phyloP scores from a whole-genome alignment of 1,284 basidiomycete species.

The Boletus mariae region DNA sequence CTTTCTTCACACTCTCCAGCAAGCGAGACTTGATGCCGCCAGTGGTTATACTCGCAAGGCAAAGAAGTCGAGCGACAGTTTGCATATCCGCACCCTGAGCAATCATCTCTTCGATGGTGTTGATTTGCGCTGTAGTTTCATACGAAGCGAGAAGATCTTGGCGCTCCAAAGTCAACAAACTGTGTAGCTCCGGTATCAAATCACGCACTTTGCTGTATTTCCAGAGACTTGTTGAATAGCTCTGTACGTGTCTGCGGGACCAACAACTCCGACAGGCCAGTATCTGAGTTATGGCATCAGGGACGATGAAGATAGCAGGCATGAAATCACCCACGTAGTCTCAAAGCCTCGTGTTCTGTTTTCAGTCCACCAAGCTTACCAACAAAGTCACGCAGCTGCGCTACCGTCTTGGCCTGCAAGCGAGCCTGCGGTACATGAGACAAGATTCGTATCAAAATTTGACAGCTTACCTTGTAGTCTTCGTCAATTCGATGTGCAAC shows the following conservation, averaged over 20 bases:
- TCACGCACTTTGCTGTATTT: slow-evolving; percentile 89
- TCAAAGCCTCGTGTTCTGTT: slow-evolving; percentile 84
- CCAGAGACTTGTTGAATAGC: slow-evolving; percentile 86
- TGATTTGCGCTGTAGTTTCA: slow-evolving; percentile 72
- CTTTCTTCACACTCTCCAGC: slow-evolving; percentile 87
- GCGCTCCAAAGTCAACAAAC: slow-evolving; percentile 10
- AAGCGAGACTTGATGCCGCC: slow-evolving; percentile 87
- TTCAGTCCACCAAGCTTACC: slow-evolving; percentile 91
- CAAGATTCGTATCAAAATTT: slow-evolving; percentile 18
- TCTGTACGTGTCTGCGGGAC: slow-evolving; percentile 84
- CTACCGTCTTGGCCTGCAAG: slow-evolving; percentile 85
- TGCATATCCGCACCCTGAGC: slow-evolving; percentile 80
- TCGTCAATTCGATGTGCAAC: slow-evolving; percentile 85
- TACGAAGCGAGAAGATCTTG: slow-evolving; percentile 89
- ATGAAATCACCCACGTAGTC: slow-evolving; percentile 66
- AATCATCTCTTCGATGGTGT: slow-evolving; percentile 83
- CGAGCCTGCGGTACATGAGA: slow-evolving; percentile 45
- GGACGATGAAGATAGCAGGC: slow-evolving; percentile 5
- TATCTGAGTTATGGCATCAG: slow-evolving; percentile 56
- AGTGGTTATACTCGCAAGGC: slow-evolving; percentile 79
- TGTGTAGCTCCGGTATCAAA: neutral
- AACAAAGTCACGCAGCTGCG: slow-evolving; percentile 93
- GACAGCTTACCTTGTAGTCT: slow-evolving; percentile 73
- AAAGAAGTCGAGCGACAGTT: slow-evolving; percentile 75
- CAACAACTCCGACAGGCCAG: slow-evolving; percentile 88